Conservation (phyloP, 2,329 filamentous ascomycete species). For the Colletotrichum sp. region DNA sequence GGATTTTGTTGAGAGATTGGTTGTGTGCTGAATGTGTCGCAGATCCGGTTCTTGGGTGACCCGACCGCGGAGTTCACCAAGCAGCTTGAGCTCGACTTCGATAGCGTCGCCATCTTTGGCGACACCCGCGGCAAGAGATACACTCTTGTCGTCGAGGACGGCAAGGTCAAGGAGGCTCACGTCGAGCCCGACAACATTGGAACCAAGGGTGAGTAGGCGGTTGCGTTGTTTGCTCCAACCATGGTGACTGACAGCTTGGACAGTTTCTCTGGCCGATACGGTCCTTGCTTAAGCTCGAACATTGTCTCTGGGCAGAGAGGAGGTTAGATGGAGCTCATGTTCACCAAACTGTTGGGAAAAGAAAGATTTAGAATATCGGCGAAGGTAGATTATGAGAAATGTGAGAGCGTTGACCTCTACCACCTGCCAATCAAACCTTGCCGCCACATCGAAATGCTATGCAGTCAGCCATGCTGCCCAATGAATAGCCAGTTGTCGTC, state of each 20-base stretch:
- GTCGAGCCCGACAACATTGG: constrained; percentile 91
- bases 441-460: not conserved
- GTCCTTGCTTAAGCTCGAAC: constrained; percentile 42
- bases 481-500: not conserved
- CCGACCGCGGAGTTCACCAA: constrained; percentile 81
- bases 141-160: constrained; percentile 80
- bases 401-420: not conserved
- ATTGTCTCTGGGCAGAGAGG: not conserved
- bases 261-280: constrained; percentile 57
- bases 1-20: not conserved
- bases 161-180: constrained; percentile 80
- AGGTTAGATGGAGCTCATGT: not conserved
- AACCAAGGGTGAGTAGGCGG: constrained; percentile 66
- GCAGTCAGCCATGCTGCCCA: not conserved
- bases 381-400: not conserved
- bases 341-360: not conserved
- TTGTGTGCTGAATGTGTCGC: not conserved
- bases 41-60: constrained; percentile 92
- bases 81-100: constrained; percentile 82
- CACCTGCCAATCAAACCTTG: not conserved
- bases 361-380: not conserved
- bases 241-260: not conserved
- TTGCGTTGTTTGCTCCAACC: not conserved
- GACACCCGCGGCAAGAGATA: constrained; percentile 86
- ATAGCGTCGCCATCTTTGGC: constrained; percentile 80